Conservation (phyloP, 169 alveolate species). For the Eimeria sp. region DNA sequence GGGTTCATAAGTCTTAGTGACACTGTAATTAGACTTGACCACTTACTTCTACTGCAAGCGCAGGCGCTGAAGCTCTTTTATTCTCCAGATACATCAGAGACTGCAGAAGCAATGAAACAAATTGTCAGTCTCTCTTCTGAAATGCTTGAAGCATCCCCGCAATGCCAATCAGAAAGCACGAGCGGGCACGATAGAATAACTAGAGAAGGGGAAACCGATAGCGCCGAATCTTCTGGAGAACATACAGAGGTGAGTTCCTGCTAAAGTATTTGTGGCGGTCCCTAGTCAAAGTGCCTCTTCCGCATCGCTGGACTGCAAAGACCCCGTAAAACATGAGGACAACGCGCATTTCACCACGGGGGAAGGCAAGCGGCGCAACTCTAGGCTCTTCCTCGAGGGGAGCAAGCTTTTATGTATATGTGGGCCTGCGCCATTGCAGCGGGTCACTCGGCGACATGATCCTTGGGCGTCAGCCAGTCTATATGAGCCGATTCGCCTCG, state of each 20-base stretch:
- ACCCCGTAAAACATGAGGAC: not conserved
- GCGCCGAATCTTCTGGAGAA: conserved; percentile 5
- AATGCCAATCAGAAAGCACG: not conserved
- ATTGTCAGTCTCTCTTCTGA: conserved; percentile 15
- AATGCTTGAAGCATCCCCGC: not conserved
- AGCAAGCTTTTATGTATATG: not conserved
- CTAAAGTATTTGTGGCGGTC: no score
- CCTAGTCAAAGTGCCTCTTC: not conserved
- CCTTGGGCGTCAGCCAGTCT: conserved; percentile 65
- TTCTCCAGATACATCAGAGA: conserved; percentile 52
- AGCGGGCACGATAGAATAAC: not conserved
- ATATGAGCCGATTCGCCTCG: conserved; percentile 44
- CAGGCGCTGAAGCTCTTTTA: conserved; percentile 29
- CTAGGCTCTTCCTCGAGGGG: no score
- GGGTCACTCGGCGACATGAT: not conserved
- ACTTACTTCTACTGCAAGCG: conserved; percentile 42
- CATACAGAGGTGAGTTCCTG: conserved; percentile 11
- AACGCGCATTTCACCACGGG: not conserved
- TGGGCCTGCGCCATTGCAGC: not conserved
- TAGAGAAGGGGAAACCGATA: not conserved
- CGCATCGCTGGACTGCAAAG: not conserved
- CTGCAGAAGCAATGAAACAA: conserved; percentile 55
- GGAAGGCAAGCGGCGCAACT: not conserved
- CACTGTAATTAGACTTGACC: conserved; percentile 18
- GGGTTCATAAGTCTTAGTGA: not conserved